Percentiles rank a stretch among this genome's conserved stretches.
These are phyloP conservation scores for Herpetomonas tarakana DNA, from an alignment of 208 protist species.

Conservation along the genomic window DNA sequence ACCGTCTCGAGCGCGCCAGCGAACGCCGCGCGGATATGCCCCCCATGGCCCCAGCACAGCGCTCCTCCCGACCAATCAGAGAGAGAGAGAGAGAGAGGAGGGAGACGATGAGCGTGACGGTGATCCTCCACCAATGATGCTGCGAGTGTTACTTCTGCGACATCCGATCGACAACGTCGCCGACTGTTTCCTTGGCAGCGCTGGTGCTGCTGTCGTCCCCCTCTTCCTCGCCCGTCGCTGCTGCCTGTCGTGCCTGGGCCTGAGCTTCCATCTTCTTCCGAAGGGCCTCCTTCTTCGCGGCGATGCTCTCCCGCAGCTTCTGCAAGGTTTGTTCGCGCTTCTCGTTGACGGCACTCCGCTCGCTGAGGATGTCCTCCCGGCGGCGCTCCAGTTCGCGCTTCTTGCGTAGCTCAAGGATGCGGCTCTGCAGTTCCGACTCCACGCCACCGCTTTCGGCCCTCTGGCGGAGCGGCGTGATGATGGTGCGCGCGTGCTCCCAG, in stretches of 20 bases:
- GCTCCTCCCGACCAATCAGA: too few species aligned
- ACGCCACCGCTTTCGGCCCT: slow-evolving; percentile 63
- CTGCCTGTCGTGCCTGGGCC: slow-evolving; percentile 9
- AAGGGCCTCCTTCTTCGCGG: slow-evolving; percentile 75
- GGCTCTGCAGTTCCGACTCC: slow-evolving; percentile 76
- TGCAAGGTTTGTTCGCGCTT: slow-evolving; percentile 71
- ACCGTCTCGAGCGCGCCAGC: background rate
- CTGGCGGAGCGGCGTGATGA: slow-evolving; percentile 68
- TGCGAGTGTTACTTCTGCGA: background rate
- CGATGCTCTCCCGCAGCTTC: slow-evolving; percentile 75
- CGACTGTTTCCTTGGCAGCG: slow-evolving; percentile 19
- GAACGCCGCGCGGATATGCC: background rate
- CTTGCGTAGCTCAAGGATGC: slow-evolving; percentile 82
- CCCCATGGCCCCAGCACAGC: too few species aligned
- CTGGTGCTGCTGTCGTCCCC: background rate
- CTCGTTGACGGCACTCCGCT: slow-evolving; percentile 46
- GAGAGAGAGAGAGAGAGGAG: too few species aligned
- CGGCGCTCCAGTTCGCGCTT: slow-evolving; percentile 83
- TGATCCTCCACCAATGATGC: background rate
- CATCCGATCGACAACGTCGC: slow-evolving; percentile 41
- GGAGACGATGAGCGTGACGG: background rate
- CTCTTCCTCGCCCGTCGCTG: slow-evolving; percentile 1
- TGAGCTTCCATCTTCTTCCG: slow-evolving; percentile 48
- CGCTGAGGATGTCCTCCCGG: slow-evolving; percentile 59
- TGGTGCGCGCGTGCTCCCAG: slow-evolving; percentile 87